Evolutionary conservation across 768 basidiomycete genomes (phyloP).

Genomic region (Kwoniella dendrophila): DNA sequence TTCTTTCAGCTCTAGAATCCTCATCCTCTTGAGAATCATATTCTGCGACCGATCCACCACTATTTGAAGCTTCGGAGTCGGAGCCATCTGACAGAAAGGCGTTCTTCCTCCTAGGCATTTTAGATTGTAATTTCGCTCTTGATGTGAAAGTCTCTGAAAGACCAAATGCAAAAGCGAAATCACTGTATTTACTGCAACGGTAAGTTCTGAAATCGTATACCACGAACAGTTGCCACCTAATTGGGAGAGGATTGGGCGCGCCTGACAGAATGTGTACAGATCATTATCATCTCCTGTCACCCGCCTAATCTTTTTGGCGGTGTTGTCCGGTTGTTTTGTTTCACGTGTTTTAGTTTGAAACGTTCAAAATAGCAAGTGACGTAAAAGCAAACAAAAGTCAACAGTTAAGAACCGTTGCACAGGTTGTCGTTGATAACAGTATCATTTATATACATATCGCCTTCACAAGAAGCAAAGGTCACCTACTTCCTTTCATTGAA

Average conservation of each 20-base stretch:
- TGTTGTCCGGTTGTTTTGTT: not conserved
- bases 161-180: too few relatives aligned
- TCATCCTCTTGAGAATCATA: constrained; percentile 52
- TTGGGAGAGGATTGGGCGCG: not conserved
- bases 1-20: constrained; percentile 47
- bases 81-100: constrained; percentile 63
- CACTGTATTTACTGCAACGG: too few relatives aligned
- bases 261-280: not conserved
- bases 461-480: too few relatives aligned
- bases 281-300: not conserved
- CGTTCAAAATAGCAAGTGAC: not conserved
- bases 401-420: too few relatives aligned
- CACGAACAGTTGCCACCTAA: not conserved
- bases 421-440: too few relatives aligned
- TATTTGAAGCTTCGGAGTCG: constrained; percentile 58
- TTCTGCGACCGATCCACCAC: constrained; percentile 29
- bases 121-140: not conserved
- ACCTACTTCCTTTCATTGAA: not conserved
- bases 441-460: not conserved
- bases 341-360: not conserved
- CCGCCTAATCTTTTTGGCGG: not conserved
- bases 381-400: constrained; percentile 1
- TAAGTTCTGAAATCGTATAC: not conserved
- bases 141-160: not conserved
- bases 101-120: constrained; percentile 56